Conservation (phyloP, 345 rosid genomes). For the Erysimum cheiranthoides region DNA sequence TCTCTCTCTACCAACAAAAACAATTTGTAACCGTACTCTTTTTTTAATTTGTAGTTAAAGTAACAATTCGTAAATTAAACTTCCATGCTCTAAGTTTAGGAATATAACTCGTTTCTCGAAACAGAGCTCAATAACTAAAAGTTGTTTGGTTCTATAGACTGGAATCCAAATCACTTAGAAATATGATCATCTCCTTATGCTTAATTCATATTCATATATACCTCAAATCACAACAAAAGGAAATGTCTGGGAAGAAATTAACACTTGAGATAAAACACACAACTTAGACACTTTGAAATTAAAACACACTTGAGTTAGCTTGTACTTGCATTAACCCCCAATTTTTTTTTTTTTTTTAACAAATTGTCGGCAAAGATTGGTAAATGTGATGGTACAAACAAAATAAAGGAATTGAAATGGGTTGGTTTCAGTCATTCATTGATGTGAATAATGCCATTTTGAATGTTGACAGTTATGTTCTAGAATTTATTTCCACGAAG, state of each 20-base stretch:
- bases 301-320: conserved; percentile 10
- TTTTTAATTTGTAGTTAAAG: not conserved
- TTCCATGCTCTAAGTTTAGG: not conserved
- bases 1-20: conserved; percentile 6
- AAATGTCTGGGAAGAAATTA: conserved; percentile 4
- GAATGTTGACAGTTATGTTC: conserved; percentile 34
- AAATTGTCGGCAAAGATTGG: conserved; percentile 43
- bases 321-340: conserved; percentile 16
- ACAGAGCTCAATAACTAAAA: not conserved
- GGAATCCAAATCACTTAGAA: not conserved
- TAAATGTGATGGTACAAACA: conserved; percentile 23
- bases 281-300: not conserved
- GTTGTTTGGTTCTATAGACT: not conserved
- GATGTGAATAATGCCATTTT: conserved; percentile 44
- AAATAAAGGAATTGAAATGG: conserved; percentile 16
- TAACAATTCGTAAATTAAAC: not conserved
- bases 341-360: too few relatives aligned
- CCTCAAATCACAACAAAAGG: not conserved
- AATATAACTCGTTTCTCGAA: conserved; percentile 10
- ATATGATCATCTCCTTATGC: not conserved
- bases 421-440: conserved; percentile 44
- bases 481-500: conserved; percentile 34
- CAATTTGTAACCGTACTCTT: conserved; percentile 5
- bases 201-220: conserved; percentile 19
- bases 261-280: conserved; percentile 3